Conservation (phyloP, 176 grass and related monocot genomes). For the Triticum turgidum region DNA sequence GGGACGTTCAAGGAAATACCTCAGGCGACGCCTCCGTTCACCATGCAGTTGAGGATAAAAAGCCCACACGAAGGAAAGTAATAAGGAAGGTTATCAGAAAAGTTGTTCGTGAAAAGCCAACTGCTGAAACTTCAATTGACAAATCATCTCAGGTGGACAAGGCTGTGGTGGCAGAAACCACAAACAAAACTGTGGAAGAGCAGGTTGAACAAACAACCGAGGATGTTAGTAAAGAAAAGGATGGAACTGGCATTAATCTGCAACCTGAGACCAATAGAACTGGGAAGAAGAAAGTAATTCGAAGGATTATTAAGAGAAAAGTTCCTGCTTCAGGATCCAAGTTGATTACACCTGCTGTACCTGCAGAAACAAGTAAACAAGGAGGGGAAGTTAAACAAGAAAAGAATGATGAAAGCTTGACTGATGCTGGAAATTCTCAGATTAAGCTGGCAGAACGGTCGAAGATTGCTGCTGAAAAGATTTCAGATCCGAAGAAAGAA, state of each 20-base stretch:
- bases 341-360: slow-evolving; percentile 25
- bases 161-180: slow-evolving; percentile 22
- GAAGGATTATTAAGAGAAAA: slow-evolving; percentile 69
- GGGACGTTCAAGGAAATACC: slow-evolving; percentile 22
- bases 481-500: slow-evolving; percentile 29
- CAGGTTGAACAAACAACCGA: slow-evolving; percentile 9
- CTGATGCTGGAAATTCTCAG: slow-evolving; percentile 7
- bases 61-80: slow-evolving; percentile 55
- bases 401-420: slow-evolving; percentile 37
- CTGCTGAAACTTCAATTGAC: slow-evolving; percentile 22
- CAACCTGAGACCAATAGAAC: slow-evolving; percentile 23
- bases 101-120: slow-evolving; percentile 37
- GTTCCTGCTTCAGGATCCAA: slow-evolving; percentile 36
- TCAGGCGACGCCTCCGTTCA: slow-evolving; percentile 14
- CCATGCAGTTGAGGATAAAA: slow-evolving; percentile 27
- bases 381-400: slow-evolving; percentile 15
- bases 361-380: slow-evolving; percentile 41
- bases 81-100: slow-evolving; percentile 69
- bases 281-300: slow-evolving; percentile 60
- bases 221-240: slow-evolving; percentile 17
- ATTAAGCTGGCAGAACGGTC: slow-evolving; percentile 37
- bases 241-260: not conserved
- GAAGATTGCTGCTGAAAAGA: slow-evolving; percentile 25
- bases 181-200: slow-evolving; percentile 27
- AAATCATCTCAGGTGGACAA: slow-evolving; percentile 39